Evolutionary conservation across 2,329 filamentous ascomycete genomes (phyloP), one percentile per base, ranked within the genome.

Genomic region (Massarina eburnea): DNA sequence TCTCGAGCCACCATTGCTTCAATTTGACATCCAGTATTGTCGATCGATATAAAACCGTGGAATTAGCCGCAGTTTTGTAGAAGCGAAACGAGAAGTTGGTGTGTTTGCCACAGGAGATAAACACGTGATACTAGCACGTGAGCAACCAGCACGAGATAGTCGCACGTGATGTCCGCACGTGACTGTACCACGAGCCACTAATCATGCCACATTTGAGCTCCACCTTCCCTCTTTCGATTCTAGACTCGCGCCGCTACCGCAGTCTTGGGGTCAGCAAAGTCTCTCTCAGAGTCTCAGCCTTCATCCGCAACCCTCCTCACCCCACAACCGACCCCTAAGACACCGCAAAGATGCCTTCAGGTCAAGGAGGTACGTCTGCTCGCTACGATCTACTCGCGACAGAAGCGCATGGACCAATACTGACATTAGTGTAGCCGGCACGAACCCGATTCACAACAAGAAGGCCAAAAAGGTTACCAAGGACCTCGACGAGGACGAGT

Each of bases 401-500:
- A 30, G 29, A 38, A 24, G 38, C 17, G 2, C 7, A 42, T 21
- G 27, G 4, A 14, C 12, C 12, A 14, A 30, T 14, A 33, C 39
- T 3, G 29, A 33, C 5, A 10, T 33, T n/a, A n/a, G 17, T 26
- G 24, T 57, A 78, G 75, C 74, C 51, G 76, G 76, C 48, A 78
- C 76, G 41, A 78, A 78, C 67, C 75, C 76, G n/a, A 77, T 78
- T 57, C 76, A 78, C 74, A 78, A 78, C 74, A 96, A 96, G 85
- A 82, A 86, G 58, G 79, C 89, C 51, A 96, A 96, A 85, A 73
- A 73, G 81, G 80, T 81, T 43, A 78, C 80, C 68, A 87, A 86
- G 73, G 91, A 96, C 1, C 73, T 91, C 47, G 91, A 96, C 68
- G 91, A 96, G 0, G 90, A 95, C 35, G 91, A 96, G 56, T 73